Evolutionary conservation across 768 basidiomycete genomes (phyloP).

Genomic region (Gelatoporia subvermispora): DNA sequence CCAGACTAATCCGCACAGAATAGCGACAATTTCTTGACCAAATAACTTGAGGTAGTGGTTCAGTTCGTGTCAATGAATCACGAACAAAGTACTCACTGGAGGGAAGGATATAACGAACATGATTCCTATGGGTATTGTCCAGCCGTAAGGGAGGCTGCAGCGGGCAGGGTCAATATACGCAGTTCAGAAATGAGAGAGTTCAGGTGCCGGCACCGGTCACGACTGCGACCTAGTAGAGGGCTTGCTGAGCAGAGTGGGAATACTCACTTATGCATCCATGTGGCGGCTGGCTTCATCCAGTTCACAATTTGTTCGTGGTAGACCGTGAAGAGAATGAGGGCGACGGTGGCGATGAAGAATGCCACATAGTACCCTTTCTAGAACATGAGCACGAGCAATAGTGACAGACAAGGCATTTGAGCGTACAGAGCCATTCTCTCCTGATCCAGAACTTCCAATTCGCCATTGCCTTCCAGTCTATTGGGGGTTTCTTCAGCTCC

Average conservation of each 20-base stretch:
- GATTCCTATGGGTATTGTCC: slow-evolving; percentile 40
- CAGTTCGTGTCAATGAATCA: not conserved
- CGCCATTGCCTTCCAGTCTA: slow-evolving; percentile 27
- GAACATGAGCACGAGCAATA: not conserved
- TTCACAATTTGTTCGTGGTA: slow-evolving; percentile 57
- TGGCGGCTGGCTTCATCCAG: slow-evolving; percentile 61
- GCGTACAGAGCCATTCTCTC: slow-evolving; percentile 30
- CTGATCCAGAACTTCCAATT: slow-evolving; percentile 28
- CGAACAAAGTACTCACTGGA: slow-evolving; percentile 22
- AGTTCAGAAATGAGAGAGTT: too few relatives aligned
- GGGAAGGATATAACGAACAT: slow-evolving; percentile 41
- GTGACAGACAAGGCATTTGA: not conserved
- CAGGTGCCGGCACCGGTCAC: too few relatives aligned
- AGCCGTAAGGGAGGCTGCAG: slow-evolving; percentile 26
- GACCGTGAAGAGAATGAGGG: slow-evolving; percentile 36
- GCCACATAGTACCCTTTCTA: slow-evolving; percentile 30
- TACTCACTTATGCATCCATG: slow-evolving; percentile 58
- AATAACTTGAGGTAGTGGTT: slow-evolving; percentile 49
- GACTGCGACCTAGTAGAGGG: too few relatives aligned
- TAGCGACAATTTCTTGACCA: slow-evolving; percentile 87
- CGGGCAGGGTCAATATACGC: not conserved
- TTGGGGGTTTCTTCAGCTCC: slow-evolving; percentile 20
- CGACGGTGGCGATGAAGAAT: slow-evolving; percentile 23
- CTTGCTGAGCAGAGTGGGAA: too few relatives aligned
- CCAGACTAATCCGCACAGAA: slow-evolving; percentile 89